phyloP scores from a whole-genome alignment of 2,329 filamentous ascomycete genomes.

The Erysiphe neolycopersici region DNA sequence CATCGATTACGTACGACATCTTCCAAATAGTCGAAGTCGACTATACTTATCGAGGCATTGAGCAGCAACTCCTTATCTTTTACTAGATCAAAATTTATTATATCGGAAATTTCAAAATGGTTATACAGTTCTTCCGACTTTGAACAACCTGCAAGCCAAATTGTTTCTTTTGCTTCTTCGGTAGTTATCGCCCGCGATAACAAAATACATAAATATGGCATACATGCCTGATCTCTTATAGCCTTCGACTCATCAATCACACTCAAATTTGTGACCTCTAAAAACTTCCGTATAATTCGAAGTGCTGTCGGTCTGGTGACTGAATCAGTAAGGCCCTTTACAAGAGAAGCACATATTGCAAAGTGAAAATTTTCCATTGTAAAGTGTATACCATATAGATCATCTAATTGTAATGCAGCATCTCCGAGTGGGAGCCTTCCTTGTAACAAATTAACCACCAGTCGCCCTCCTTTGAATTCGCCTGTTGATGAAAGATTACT shows the following conservation, averaged over 20 bases:
- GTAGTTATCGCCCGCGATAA: constrained; percentile 26
- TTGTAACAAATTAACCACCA: constrained; percentile 32
- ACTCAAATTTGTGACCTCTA: constrained; percentile 22
- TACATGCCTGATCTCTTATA: constrained; percentile 11
- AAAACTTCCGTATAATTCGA: constrained; percentile 32
- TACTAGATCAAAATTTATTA: constrained; percentile 20
- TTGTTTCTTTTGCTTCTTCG: constrained; percentile 33
- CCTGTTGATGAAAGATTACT: constrained; percentile 34
- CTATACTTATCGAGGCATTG: constrained; percentile 33
- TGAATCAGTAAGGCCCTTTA: constrained; percentile 35
- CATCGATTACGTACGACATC: constrained; percentile 32
- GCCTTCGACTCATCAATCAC: constrained; percentile 7
- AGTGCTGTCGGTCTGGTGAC: constrained; percentile 31
- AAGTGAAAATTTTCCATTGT: constrained; percentile 37
- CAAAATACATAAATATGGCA: constrained; percentile 32
- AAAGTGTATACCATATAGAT: constrained; percentile 39
- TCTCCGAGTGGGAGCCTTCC: constrained; percentile 33
- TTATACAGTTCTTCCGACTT: constrained; percentile 18
- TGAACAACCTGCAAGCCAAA: constrained; percentile 32
- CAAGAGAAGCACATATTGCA: constrained; percentile 35
- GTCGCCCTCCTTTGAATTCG: constrained; percentile 30
- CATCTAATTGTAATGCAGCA: constrained; percentile 32
- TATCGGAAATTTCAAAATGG: constrained; percentile 15
- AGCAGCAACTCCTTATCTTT: constrained; percentile 35
- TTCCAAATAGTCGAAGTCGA: constrained; percentile 39